Evolutionary conservation across 139 green algal genomes (phyloP).

Genomic region (Chlamydomonas schloesseri): DNA sequence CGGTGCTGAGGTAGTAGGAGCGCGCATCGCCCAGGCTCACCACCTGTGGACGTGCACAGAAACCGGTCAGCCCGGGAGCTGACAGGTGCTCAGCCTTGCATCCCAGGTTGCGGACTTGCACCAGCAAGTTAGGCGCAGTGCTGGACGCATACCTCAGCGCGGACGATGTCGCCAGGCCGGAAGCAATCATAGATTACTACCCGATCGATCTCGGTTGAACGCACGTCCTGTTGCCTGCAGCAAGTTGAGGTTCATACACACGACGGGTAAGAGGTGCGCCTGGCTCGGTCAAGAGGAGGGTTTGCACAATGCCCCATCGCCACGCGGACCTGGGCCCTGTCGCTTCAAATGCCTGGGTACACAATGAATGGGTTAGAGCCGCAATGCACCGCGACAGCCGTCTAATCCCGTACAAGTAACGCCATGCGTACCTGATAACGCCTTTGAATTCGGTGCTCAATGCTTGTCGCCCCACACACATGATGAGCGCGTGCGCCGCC

Average conservation of each 20-base stretch:
- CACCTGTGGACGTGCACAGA: conserved; percentile 34
- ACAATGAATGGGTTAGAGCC: no score
- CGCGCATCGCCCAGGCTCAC: conserved; percentile 88
- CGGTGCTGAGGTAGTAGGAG: conserved; percentile 93
- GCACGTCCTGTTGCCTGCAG: conserved; percentile 78
- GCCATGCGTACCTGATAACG: conserved; percentile 66
- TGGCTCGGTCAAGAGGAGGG: no score
- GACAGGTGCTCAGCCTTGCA: no score
- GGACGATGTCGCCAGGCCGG: conserved; percentile 88
- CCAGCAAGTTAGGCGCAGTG: no score
- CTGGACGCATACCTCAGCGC: conserved; percentile 52
- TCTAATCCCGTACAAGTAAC: no score
- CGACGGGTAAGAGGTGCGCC: no score
- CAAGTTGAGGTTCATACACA: no score
- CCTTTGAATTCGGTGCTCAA: conserved; percentile 76
- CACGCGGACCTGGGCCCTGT: no score
- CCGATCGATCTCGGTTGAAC: conserved; percentile 90
- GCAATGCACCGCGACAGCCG: no score
- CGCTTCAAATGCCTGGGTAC: no score
- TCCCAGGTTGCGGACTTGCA: no score
- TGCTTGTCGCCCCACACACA: conserved; percentile 74
- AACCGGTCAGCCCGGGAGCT: neutral
- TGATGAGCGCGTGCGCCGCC: conserved; percentile 55
- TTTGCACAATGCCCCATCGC: no score
- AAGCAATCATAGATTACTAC: conserved; percentile 90